A percentile compares a stretch with the other conserved stretches of the same genome.
Evolutionary conservation across 2,329 filamentous ascomycete species (phyloP).

Genomic region (Alternaria sp.): DNA sequence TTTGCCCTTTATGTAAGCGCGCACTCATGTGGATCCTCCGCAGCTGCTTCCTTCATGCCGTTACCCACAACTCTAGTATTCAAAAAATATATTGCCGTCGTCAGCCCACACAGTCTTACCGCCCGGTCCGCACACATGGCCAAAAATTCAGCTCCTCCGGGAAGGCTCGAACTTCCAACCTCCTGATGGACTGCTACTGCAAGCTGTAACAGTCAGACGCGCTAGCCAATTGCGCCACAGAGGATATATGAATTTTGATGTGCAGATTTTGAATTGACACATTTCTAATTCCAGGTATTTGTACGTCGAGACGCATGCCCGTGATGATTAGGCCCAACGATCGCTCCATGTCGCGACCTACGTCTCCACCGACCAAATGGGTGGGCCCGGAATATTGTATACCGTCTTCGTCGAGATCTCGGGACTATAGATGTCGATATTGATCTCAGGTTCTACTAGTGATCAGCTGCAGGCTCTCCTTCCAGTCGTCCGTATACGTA

Average conservation of each 20-base stretch:
- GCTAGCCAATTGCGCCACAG: constrained; percentile 64
- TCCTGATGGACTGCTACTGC: constrained; percentile 33
- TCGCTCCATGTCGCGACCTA: not conserved
- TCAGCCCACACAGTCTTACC: not conserved
- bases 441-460: constrained; percentile 39
- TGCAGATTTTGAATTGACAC: not conserved
- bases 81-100: not conserved
- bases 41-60: not conserved
- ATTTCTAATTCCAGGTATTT: not conserved
- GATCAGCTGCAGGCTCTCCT: constrained; percentile 11
- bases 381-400: constrained; percentile 27
- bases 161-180: constrained; percentile 47
- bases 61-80: constrained; percentile 1
- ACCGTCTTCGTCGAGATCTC: constrained; percentile 31
- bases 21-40: not conserved
- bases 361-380: constrained; percentile 17
- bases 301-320: not conserved
- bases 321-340: too few species aligned
- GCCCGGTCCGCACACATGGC: not conserved
- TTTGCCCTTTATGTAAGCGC: not conserved
- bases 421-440: constrained; percentile 39
- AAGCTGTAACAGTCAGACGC: constrained; percentile 66
- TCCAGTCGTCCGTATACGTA: constrained; percentile 22
- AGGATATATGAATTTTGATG: constrained; percentile 35
- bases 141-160: constrained; percentile 33